Conservation (phyloP, 2,329 filamentous ascomycete species). For the Bisporella sp. region DNA sequence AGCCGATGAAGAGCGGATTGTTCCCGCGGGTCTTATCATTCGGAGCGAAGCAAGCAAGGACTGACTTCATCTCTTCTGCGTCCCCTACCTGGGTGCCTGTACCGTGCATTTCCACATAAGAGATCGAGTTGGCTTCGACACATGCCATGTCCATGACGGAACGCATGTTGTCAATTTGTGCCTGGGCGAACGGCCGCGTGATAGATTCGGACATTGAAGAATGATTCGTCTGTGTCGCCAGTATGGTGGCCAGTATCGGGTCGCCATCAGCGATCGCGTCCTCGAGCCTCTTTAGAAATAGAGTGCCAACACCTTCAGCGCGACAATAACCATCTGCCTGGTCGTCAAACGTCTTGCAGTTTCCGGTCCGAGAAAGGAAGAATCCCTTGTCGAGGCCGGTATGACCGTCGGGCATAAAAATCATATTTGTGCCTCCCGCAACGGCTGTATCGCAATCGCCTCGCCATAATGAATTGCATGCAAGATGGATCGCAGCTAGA, state of each 20-base stretch:
- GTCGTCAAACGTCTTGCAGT: too few species aligned
- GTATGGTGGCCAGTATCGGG: not conserved
- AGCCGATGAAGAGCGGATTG: constrained; percentile 3
- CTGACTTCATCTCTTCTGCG: too few species aligned
- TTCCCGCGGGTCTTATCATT: too few species aligned
- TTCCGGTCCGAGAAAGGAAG: too few species aligned
- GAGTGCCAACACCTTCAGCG: not conserved
- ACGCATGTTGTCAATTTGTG: too few species aligned
- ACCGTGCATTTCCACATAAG: constrained; percentile 13
- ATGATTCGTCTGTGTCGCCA: not conserved
- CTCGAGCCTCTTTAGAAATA: not conserved
- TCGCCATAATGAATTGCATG: not conserved
- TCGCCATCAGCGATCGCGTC: not conserved
- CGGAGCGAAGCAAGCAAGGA: too few species aligned
- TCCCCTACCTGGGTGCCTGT: constrained; percentile 14
- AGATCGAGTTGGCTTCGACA: too few species aligned
- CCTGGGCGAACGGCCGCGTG: too few species aligned
- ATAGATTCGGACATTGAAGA: not conserved
- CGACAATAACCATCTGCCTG: not conserved
- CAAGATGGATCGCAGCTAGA: not conserved
- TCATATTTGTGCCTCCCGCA: not conserved
- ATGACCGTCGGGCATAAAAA: not conserved
- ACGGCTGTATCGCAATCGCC: not conserved
- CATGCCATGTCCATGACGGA: too few species aligned
- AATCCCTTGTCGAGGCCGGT: too few species aligned